A percentile compares a stretch with the other conserved stretches of the same genome.
These are phyloP conservation scores for Xylaria scruposa DNA, from an alignment of 495 filamentous ascomycete genomes.

Conservation along the genomic window DNA sequence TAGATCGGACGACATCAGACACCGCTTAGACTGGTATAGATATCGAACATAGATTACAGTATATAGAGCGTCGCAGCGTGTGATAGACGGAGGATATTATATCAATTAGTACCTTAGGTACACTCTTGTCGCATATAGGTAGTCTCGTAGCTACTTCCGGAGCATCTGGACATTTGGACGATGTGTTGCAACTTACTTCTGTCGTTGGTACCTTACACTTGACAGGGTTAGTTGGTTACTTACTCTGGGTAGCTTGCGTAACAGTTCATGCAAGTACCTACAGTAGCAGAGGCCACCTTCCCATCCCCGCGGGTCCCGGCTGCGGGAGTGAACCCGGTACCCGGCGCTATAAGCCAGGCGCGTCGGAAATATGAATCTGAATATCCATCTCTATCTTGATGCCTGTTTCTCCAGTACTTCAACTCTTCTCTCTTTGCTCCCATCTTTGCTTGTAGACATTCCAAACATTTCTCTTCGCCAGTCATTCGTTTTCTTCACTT, in stretches of 20 bases:
- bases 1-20: not conserved
- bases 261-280: not conserved
- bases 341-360: not conserved
- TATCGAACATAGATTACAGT: not conserved
- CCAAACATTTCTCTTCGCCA: constrained; percentile 5
- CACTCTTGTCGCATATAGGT: not conserved
- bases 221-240: too few relatives aligned
- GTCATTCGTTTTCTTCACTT: constrained; percentile 16
- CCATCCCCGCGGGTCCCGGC: not conserved
- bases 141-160: too few relatives aligned
- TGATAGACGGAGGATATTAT: not conserved
- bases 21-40: not conserved
- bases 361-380: not conserved
- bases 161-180: not conserved
- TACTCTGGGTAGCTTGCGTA: too few relatives aligned
- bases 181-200: not conserved
- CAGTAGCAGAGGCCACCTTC: not conserved
- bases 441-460: constrained; percentile 12
- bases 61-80: not conserved
- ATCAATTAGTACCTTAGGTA: not conserved
- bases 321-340: not conserved
- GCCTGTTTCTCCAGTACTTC: not conserved
- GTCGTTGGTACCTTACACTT: too few relatives aligned
- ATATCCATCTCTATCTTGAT: not conserved
- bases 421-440: constrained; percentile 12